Conservation (phyloP, 1,139 yeast genomes). For the Debaryomyces subglobosus region DNA sequence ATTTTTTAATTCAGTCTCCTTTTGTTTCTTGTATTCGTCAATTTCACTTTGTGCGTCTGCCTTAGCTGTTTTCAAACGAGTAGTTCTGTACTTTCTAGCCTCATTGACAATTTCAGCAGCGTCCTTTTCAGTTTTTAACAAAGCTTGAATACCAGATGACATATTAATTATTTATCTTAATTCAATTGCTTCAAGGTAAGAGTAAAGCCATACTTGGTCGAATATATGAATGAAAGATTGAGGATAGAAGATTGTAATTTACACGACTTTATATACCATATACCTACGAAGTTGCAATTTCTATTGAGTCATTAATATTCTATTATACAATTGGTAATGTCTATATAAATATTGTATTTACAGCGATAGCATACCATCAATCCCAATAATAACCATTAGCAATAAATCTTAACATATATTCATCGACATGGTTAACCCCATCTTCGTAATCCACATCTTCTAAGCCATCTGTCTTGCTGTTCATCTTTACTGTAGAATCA, state of each 20-base stretch:
- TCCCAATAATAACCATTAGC: constrained; percentile 70
- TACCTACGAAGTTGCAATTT: neutral
- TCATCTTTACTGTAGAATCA: constrained; percentile 17
- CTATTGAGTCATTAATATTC: neutral
- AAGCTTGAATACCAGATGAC: constrained; percentile 44
- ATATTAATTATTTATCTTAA: constrained; percentile 16
- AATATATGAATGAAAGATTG: constrained; percentile 1
- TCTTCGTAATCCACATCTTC: constrained; percentile 70
- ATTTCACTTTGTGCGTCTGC: constrained; percentile 90
- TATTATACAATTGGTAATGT: constrained; percentile 6
- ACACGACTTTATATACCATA: neutral
- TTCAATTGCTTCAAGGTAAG: neutral
- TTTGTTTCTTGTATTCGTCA: constrained; percentile 79
- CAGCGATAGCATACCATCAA: neutral
- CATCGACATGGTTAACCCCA: constrained; percentile 86
- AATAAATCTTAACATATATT: constrained; percentile 90
- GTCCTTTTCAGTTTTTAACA: constrained; percentile 81
- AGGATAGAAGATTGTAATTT: neutral
- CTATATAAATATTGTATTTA: neutral
- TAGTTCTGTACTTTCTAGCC: constrained; percentile 86
- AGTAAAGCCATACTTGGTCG: neutral
- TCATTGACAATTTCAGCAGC: constrained; percentile 94
- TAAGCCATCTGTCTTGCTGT: constrained; percentile 13
- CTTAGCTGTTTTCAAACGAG: constrained; percentile 91
- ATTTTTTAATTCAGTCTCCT: constrained; percentile 78